Base-by-base conservation (phyloP, 2,329 filamentous ascomycete genomes). In the Mycosphaerelloides madeirae region DNA sequence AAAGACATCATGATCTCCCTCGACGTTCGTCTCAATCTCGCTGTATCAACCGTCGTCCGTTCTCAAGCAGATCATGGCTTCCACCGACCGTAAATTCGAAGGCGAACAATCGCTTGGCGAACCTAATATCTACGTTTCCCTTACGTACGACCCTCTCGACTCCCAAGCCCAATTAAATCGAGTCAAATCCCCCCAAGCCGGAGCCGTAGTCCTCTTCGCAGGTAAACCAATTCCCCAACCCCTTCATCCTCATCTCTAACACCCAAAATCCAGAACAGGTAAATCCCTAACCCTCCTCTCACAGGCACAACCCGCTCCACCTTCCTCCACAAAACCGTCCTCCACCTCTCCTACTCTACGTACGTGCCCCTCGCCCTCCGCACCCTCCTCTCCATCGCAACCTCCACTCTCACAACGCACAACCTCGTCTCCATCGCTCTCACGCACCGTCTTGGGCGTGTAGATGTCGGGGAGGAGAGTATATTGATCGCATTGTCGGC, bases 391-490 rank as follows among this genome's bases (percentile, higher is more conserved):
- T 60, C 65, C 15, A 87, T 93, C 56, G 80, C 80, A 31, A 68
- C 71, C 5, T 65, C 72, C 3, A 67, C 90, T 3, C 66, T 68
- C 13, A 59, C 67, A 9, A 81, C 80, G 54, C 81, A 95, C 63
- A 68, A 65, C 1, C 76, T 95, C 14, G 77, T 79, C 29, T 84
- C 80, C 6, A 81, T 97, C 46, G 81, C 84, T 38, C 85, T 97
- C 65, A 75, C 85, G 12, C 93, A 97, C 68, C 80, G 91, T 3
- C 74, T 97, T 3, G 93, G 93, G 0, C 76, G 80, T 15, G 91
- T 96, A 13, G 87, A 87, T 2, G 83, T 97, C 43, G 85, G 83
- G n/a, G 87, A 96, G 67, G 90, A 96, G 69, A 95, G 87, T 63
- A 91, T 98, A 49, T 70, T 94, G 43, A 89, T 97, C 57, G 86